Base-by-base conservation (phyloP, 75 land plant genomes). In the Pseudotsuga menziesii region DNA sequence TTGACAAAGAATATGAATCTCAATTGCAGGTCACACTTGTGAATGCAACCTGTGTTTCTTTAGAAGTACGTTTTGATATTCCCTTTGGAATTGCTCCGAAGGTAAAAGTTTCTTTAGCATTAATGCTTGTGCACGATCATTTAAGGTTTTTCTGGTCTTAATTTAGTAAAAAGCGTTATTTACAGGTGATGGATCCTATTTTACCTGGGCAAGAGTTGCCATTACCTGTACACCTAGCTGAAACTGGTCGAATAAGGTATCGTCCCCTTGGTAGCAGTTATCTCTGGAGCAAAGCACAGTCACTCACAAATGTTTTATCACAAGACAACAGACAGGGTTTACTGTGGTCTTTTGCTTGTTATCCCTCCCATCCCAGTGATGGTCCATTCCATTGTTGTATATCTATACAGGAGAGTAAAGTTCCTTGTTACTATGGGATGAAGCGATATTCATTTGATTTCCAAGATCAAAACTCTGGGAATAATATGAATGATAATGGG, bases 161-260 rank as follows among this genome's bases (percentile, higher is more conserved):
- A 41, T 9, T 69, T 69, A 69, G 11, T 19, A 56, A 80, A n/a
- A n/a, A 54, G 11, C 20, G 57, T 69, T 80, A 56, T 61, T 76
- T 81, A 39, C 88, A 97, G 99, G 82, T 97, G 15, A 77, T 95
- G 79, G 94, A 91, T 66, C 98, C 99, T 26, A 85, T 97, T 72
- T 77, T 80, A 63, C 99, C 99, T 61, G 92, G 92, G 56, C 88
- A 91, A 74, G 96, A 91, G 76, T 83, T 92, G 56, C 94, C 98
- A n/a, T 80, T 95, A 15, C 99, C 99, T 56, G 85, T 97, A n/a
- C 96, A 97, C 82, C 85, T 97, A 86, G 93, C 98, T 78, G 92
- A 91, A 82, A 78, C 92, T 58, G 98, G 99, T 71, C 84, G 80
- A 13, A 86, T 97, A 57, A 85, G 98, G 59, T 95, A 91, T 93